Conservation (phyloP, 1,139 yeast genomes). For the Nakaseomyces kungkrabaensis region DNA sequence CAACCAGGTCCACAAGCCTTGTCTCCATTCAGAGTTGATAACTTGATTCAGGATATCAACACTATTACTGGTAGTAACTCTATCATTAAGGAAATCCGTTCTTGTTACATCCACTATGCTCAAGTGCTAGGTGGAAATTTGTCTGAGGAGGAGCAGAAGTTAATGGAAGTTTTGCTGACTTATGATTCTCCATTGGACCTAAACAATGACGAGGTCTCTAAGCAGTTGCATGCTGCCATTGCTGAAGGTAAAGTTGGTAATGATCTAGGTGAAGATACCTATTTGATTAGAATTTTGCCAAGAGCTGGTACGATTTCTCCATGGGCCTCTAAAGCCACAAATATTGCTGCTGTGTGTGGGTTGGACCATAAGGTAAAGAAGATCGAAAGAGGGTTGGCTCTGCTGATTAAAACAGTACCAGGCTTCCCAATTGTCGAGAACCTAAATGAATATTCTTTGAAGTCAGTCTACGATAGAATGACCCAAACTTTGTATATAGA, state of each 20-base stretch:
- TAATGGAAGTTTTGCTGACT: constrained; percentile 56
- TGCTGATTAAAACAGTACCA: constrained; percentile 58
- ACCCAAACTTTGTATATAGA: constrained; percentile 63
- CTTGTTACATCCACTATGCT: constrained; percentile 76
- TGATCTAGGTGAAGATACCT: constrained; percentile 41
- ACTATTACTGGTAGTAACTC: constrained; percentile 39
- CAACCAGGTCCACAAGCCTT: constrained; percentile 88
- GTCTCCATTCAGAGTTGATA: constrained; percentile 74
- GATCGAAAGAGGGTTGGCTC: constrained; percentile 81
- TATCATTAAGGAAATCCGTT: constrained; percentile 58
- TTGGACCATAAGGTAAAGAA: constrained; percentile 60
- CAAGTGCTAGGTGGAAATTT: constrained; percentile 40
- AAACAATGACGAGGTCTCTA: constrained; percentile 38
- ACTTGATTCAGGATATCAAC: constrained; percentile 63
- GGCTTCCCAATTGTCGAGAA: constrained; percentile 55
- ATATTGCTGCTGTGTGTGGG: constrained; percentile 85
- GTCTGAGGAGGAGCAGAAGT: constrained; percentile 33
- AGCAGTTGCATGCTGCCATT: constrained; percentile 39
- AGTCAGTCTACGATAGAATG: constrained; percentile 87
- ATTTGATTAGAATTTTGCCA: constrained; percentile 71
- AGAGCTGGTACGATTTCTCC: constrained; percentile 96
- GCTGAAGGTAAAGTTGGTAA: constrained; percentile 15
- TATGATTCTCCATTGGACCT: constrained; percentile 63
- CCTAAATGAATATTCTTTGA: constrained; percentile 46
- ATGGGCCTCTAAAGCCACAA: constrained; percentile 98